Conservation (phyloP, 441 rosid species). For the Populus hybrid region DNA sequence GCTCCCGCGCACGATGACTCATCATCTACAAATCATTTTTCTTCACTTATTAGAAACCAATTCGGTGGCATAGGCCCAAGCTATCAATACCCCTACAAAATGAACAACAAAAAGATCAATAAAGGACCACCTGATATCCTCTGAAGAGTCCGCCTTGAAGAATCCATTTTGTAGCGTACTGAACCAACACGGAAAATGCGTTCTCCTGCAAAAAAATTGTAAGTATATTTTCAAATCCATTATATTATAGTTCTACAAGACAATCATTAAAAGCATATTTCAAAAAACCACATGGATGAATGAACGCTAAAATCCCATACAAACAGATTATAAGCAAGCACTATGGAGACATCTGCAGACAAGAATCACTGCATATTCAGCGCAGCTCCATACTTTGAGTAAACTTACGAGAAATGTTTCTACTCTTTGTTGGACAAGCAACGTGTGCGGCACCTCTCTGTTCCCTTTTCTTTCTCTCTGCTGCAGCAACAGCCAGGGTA, state of each 20-base stretch:
- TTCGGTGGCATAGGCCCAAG: neutral
- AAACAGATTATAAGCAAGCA: neutral
- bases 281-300: neutral
- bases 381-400: constrained; percentile 11
- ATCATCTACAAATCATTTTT: constrained; percentile 45
- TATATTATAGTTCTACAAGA: neutral
- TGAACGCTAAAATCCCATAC: neutral
- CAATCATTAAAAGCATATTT: neutral
- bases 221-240: neutral
- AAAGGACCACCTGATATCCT: constrained; percentile 72
- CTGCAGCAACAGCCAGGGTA: constrained; percentile 86
- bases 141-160: constrained; percentile 89
- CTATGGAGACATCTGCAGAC: neutral
- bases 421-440: constrained; percentile 38
- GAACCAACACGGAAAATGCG: constrained; percentile 86
- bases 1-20: constrained; percentile 39
- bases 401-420: constrained; percentile 50
- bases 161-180: constrained; percentile 86
- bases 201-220: constrained; percentile 45
- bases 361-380: neutral
- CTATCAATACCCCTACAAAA: neutral
- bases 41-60: constrained; percentile 13
- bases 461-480: constrained; percentile 66
- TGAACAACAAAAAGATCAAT: constrained; percentile 15
- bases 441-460: constrained; percentile 32